Base-by-base conservation (phyloP, 2,329 filamentous ascomycete genomes). In the Colletotrichum simmondsii region DNA sequence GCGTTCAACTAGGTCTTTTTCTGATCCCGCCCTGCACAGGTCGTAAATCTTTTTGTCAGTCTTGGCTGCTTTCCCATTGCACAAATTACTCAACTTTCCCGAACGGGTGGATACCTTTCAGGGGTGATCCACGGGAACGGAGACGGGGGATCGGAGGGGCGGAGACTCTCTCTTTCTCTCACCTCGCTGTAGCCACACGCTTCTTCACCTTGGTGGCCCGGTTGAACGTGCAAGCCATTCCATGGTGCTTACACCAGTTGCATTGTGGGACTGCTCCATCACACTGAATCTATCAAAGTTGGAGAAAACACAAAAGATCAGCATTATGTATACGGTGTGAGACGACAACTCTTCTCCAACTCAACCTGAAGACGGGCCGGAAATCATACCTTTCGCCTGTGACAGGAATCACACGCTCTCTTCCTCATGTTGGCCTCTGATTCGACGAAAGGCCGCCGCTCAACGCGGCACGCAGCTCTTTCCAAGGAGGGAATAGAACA, bases 241-340 rank as follows among this genome's bases (percentile, higher is more conserved):
- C 78, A 74, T 87, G 86, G 76, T 87, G 85, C 62, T 80, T 81
- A 75, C 86, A 88, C 86, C 86, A 88, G 76, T 88, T 85, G 78
- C 86, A 88, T 61, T 82, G 80, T 4, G 84, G 83, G 11, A 80
- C 72, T 19, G 80, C 80, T 2, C 80, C 81, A 75, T 87, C 86
- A 74, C 87, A 89, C 81, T 88, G 87, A 72, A 88, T 88, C 85
- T 87, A 65, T 22, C 42, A 22, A 49, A 22, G 19, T n/a, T n/a
- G 19, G 26, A 28, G 69, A 37, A 62, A 14, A 49, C 64, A 28
- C 10, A 56, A 54, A 65, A 26, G 19, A 61, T 74, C 52, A 72
- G 72, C 46, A 62, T 46, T 42, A 26, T 46, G 56, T 42, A 19
- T 42, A 4, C 32, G 11, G 11, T 35, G 16, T 53, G 49, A 68